These are phyloP conservation scores for Piedraia hortae DNA, from an alignment of 2,329 filamentous ascomycete genomes.

Conservation along the genomic window DNA sequence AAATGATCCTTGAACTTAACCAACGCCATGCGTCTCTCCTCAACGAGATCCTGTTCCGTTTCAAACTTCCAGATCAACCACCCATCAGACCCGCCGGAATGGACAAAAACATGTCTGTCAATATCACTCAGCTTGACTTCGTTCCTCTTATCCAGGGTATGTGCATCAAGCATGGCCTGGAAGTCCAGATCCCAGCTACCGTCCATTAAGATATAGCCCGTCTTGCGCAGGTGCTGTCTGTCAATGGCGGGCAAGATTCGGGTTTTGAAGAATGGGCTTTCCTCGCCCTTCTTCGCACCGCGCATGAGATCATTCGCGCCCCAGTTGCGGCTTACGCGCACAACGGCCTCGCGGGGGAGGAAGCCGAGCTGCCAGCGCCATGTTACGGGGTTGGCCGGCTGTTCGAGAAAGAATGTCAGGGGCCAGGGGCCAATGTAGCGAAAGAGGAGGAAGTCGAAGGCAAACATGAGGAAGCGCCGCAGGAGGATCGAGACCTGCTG, in stretches of 20 bases:
- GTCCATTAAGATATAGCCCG: conserved; percentile 67
- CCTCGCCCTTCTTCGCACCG: conserved; percentile 24
- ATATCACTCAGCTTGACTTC: conserved; percentile 36
- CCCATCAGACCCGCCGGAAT: conserved; percentile 36
- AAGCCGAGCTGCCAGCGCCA: conserved; percentile 61
- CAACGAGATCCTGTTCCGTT: conserved; percentile 21
- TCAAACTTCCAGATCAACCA: conserved; percentile 27
- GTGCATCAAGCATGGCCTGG: conserved; percentile 47
- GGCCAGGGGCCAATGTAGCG: conserved; percentile 21
- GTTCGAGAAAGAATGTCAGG: conserved; percentile 27
- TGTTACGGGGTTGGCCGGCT: conserved; percentile 32
- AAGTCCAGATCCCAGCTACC: conserved; percentile 74
- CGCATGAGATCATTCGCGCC: conserved; percentile 28
- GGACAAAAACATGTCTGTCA: conserved; percentile 39
- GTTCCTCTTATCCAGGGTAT: conserved; percentile 36
- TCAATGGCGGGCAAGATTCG: conserved; percentile 42
- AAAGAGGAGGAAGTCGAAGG: conserved; percentile 38
- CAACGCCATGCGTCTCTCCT: conserved; percentile 43
- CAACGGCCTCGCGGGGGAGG: conserved; percentile 50
- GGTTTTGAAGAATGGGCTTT: conserved; percentile 29
- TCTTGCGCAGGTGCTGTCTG: conserved; percentile 44
- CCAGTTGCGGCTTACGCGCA: conserved; percentile 52
- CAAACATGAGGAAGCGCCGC: conserved; percentile 35
- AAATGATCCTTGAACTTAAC: conserved; percentile 56
- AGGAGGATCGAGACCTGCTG: conserved; percentile 29